Evolutionary conservation across 352 stramenopile species (phyloP).

Genomic region (Globisporangium canariense): DNA sequence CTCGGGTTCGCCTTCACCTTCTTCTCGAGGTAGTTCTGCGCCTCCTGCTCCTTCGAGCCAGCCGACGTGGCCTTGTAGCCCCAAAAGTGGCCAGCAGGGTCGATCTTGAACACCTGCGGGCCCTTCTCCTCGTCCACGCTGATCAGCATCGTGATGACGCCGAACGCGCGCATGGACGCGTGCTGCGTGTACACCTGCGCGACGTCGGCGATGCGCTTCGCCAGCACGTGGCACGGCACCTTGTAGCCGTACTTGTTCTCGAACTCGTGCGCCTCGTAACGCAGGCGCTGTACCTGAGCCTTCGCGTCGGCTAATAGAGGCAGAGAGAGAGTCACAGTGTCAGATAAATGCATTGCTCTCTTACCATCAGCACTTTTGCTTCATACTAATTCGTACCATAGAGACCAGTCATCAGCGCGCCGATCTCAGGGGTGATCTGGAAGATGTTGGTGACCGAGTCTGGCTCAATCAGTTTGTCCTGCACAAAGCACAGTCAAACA

Average conservation of each 20-base stretch:
- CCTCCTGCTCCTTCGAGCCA: constrained; percentile 97
- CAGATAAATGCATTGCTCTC: background rate
- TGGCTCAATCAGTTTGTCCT: constrained; percentile 95
- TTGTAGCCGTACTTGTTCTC: constrained; percentile 97
- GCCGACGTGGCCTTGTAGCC: constrained; percentile 92
- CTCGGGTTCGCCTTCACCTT: constrained; percentile 90
- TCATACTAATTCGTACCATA: constrained; percentile 37
- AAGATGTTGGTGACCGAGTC: constrained; percentile 96
- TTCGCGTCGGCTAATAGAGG: constrained; percentile 77
- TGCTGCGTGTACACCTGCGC: constrained; percentile 95
- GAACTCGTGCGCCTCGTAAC: constrained; percentile 97
- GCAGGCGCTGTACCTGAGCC: constrained; percentile 92
- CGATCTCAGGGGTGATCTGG: constrained; percentile 94
- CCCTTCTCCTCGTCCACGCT: constrained; percentile 98
- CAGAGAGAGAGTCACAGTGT: background rate
- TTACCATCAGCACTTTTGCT: background rate
- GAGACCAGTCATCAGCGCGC: constrained; percentile 94
- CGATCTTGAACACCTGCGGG: constrained; percentile 97
- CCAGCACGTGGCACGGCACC: constrained; percentile 93
- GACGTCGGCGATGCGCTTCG: constrained; percentile 97
- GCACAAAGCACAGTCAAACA: constrained; percentile 3
- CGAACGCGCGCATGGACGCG: constrained; percentile 94
- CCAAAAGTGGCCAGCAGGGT: constrained; percentile 98
- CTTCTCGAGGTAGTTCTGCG: constrained; percentile 99
- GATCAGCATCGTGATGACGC: constrained; percentile 94